Evolutionary conservation across 208 protist species (phyloP).

Genomic region (Wallacemonas sp.): DNA sequence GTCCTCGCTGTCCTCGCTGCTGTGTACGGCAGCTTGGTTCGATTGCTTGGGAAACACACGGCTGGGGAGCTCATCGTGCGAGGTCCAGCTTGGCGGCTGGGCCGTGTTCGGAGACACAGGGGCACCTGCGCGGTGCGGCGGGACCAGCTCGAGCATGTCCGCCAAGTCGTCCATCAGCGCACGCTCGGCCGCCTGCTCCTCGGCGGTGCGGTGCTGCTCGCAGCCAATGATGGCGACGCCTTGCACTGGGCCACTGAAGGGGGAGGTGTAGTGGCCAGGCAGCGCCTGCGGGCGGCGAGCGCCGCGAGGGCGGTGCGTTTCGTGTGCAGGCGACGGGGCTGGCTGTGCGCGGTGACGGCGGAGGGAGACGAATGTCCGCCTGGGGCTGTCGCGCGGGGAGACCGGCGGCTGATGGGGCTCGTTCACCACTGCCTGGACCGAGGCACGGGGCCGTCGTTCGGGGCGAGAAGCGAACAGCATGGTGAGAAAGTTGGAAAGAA

Average conservation of each 20-base stretch:
- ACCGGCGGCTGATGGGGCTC: neutral
- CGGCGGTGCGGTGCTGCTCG: neutral
- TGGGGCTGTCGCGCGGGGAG: neutral
- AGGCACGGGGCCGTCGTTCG: too few species aligned
- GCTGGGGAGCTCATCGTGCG: neutral
- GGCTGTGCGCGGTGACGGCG: neutral
- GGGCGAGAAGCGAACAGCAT: neutral
- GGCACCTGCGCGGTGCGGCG: neutral
- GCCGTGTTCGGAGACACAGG: neutral
- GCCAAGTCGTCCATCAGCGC: neutral
- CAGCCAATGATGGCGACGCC: constrained; percentile 1
- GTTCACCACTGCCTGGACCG: too few species aligned
- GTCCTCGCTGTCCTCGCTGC: neutral
- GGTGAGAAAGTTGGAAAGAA: neutral
- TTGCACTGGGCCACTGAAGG: neutral
- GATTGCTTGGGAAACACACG: neutral
- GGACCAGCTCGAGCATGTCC: neutral
- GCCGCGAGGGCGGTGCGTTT: neutral
- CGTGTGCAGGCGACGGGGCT: neutral
- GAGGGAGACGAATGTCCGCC: neutral
- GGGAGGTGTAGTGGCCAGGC: neutral
- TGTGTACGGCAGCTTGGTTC: neutral
- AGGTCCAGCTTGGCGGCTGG: neutral
- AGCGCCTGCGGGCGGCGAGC: neutral
- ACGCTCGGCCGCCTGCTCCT: neutral